Evolutionary conservation across 177 flowering plant species (phyloP), one percentile per base, ranked within the genome.

Genomic region (Tripterygium wilfordii): DNA sequence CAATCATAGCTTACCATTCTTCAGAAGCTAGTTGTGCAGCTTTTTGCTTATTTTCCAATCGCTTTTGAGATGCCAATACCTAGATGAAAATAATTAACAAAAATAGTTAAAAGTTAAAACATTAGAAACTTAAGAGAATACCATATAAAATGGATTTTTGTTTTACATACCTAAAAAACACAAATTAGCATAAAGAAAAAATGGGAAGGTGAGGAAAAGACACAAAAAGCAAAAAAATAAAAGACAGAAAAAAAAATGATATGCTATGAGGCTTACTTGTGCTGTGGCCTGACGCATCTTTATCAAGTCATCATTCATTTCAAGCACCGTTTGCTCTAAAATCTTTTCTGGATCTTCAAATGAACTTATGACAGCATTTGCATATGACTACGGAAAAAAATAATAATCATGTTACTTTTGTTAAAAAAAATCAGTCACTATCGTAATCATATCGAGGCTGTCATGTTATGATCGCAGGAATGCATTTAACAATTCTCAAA

Each of bases 211-310:
- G 14, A 40, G 16, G 13, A 45, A 40, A 35, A 1, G 8, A 27
- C 16, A 46, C 10, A 26, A n/a, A 29, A 23, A 42, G 26, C 8
- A 21, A 25, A 41, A 44, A 14, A 42, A 45, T 1, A 20, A 14
- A 15, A 36, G 23, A 16, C 49, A 1, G 23, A 35, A n/a, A 30
- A 14, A 27, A 23, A 42, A 45, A 49, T 15, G 20, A 19, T 46
- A 44, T 41, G 30, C n/a, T n/a, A 26, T 14, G n/a, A 40, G 8
- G 29, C 63, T 52, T 64, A 92, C 99, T 63, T 89, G 97, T 19
- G 97, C 99, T 20, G 99, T 92, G 50, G 99, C 97, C 53, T 94
- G 97, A 30, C 99, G 91, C 99, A 94, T 79, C 72, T 94, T 94
- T 53, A 72, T 80, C 75, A 94, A 71, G 69, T 94, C 99, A 48